Percentiles rank a stretch among this genome's conserved stretches.
Evolutionary conservation across 1,284 basidiomycete species (phyloP).

Genomic region (Apiotrichum mycotoxinovorans): DNA sequence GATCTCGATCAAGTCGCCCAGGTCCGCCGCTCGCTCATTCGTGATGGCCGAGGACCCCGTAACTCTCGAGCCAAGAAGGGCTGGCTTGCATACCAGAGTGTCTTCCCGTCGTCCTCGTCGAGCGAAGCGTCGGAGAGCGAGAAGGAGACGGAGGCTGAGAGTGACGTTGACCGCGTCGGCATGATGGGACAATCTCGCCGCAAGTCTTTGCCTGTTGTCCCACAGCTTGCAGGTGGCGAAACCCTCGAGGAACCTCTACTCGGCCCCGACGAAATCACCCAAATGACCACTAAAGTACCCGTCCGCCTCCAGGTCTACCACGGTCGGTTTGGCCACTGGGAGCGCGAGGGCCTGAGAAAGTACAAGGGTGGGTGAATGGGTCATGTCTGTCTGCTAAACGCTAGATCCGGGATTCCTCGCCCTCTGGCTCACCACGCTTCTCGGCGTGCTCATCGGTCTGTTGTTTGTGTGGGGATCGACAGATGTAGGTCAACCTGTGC

Average conservation of each 20-base stretch:
- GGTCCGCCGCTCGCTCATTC: constrained; percentile 30
- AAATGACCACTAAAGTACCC: constrained; percentile 27
- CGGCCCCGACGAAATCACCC: constrained; percentile 31
- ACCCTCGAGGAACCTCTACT: constrained; percentile 37
- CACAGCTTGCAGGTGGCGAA: constrained; percentile 1
- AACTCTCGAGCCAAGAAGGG: constrained; percentile 32
- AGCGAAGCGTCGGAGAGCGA: constrained; percentile 36
- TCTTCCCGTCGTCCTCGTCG: constrained; percentile 45
- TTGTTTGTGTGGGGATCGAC: constrained; percentile 50
- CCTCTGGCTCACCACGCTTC: constrained; percentile 40
- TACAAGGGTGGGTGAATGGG: constrained; percentile 41
- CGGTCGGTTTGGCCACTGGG: constrained; percentile 48
- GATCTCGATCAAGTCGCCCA: constrained; percentile 37
- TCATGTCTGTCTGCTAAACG: no score
- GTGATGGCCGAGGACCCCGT: constrained; percentile 1
- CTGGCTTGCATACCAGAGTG: constrained; percentile 50
- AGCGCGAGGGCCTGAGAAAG: constrained; percentile 43
- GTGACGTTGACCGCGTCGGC: constrained; percentile 23
- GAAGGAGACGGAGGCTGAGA: constrained; percentile 37
- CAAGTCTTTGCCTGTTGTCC: not conserved
- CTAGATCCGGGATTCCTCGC: constrained; percentile 47
- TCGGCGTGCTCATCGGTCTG: constrained; percentile 42
- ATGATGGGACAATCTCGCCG: constrained; percentile 32
- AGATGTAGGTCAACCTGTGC: constrained; percentile 30
- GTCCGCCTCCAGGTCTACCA: constrained; percentile 47